Percentiles rank a stretch among this genome's conserved stretches.
phyloP scores from a whole-genome alignment of 2,329 filamentous ascomycete species.

The Phyllosticta citriasiana region DNA sequence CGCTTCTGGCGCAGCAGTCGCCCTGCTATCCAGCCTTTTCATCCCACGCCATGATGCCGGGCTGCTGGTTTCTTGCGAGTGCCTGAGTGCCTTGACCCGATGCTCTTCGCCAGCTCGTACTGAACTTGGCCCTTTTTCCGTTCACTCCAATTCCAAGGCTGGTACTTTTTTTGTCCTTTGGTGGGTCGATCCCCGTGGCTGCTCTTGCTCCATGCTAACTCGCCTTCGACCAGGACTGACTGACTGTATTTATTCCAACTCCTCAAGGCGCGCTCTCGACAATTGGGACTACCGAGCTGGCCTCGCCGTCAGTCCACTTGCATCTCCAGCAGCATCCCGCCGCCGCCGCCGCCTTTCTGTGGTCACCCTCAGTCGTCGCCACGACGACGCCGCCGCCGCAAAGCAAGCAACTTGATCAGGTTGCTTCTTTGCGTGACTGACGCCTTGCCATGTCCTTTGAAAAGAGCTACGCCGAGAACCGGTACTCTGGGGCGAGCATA shows the following conservation, averaged over 20 bases:
- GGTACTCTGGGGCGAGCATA: slow-evolving; percentile 8
- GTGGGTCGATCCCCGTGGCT: neutral
- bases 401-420: neutral
- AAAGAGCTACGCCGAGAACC: neutral
- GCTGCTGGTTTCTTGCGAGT: neutral
- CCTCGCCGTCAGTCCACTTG: neutral
- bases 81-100: neutral
- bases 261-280: neutral
- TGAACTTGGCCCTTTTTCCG: neutral
- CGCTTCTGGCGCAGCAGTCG: neutral
- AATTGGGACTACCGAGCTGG: neutral
- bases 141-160: neutral
- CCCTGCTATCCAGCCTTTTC: neutral
- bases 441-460: neutral
- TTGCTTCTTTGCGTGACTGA: neutral
- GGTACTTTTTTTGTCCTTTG: neutral
- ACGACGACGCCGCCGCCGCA: neutral
- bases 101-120: neutral
- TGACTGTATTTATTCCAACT: neutral
- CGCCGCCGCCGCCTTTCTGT: neutral
- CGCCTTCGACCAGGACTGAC: neutral
- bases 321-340: neutral
- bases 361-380: neutral
- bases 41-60: neutral
- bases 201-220: neutral